A percentile compares a stretch with the other conserved stretches of the same genome.
phyloP scores from a whole-genome alignment of 2,329 filamentous ascomycete species.

The Colletotrichum tabaci region DNA sequence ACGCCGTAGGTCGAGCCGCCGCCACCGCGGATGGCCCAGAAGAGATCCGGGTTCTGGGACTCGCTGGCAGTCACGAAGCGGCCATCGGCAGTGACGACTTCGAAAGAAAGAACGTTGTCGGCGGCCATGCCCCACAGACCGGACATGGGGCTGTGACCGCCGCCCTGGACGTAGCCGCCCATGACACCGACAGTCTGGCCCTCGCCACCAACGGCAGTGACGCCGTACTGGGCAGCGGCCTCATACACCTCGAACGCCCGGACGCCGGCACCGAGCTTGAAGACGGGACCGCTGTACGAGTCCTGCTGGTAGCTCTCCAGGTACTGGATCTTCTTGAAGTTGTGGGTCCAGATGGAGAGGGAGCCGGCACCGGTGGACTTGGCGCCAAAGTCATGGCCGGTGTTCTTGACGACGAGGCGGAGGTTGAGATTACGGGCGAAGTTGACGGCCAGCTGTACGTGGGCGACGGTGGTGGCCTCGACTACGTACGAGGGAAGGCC shows the following conservation, averaged over 20 bases:
- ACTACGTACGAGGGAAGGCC: conserved; percentile 50
- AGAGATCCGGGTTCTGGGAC: conserved; percentile 69
- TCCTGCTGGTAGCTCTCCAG: conserved; percentile 39
- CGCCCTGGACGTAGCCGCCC: conserved; percentile 74
- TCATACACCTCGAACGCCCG: conserved; percentile 66
- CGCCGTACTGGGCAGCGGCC: conserved; percentile 59
- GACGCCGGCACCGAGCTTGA: conserved; percentile 62
- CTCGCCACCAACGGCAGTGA: conserved; percentile 69
- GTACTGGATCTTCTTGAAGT: conserved; percentile 57
- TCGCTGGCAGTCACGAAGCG: conserved; percentile 66
- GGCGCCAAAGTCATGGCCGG: conserved; percentile 62
- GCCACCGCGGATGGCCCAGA: conserved; percentile 74
- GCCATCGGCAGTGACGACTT: conserved; percentile 69
- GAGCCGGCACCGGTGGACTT: conserved; percentile 64
- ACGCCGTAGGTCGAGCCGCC: conserved; percentile 63
- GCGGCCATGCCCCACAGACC: conserved; percentile 71
- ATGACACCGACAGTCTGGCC: conserved; percentile 70
- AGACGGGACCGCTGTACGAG: conserved; percentile 36
- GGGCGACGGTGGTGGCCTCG: conserved; percentile 52
- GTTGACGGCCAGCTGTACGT: conserved; percentile 55
- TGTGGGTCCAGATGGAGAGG: conserved; percentile 68
- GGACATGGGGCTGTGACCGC: conserved; percentile 70
- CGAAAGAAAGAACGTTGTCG: conserved; percentile 73
- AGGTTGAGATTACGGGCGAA: conserved; percentile 61
- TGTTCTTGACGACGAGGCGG: conserved; percentile 59